These are phyloP conservation scores for Calonectria leucothoes DNA, from an alignment of 2,329 filamentous ascomycete genomes.

Conservation along the genomic window DNA sequence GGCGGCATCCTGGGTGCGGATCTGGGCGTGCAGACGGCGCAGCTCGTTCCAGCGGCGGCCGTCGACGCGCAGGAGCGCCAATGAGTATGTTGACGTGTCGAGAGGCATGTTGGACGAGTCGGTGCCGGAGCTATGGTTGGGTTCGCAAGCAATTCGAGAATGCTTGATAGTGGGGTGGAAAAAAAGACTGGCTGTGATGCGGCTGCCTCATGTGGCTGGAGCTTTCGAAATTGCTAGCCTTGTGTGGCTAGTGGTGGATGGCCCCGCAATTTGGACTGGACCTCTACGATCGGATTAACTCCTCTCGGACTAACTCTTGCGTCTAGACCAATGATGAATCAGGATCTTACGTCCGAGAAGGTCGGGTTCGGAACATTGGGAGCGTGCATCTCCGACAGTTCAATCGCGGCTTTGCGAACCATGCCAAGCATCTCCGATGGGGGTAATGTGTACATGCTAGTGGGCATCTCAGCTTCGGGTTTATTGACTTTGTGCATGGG, in stretches of 20 bases:
- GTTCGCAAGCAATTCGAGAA: constrained; percentile 1
- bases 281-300: constrained; percentile 29
- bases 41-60: constrained; percentile 97
- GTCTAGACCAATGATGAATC: not conserved
- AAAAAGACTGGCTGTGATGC: constrained; percentile 29
- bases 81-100: constrained; percentile 90
- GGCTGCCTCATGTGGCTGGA: constrained; percentile 39
- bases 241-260: constrained; percentile 6
- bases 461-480: not conserved
- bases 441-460: not conserved
- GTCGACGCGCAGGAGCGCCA: constrained; percentile 85
- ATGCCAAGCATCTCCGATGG: constrained; percentile 23
- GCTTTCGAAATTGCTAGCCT: not conserved
- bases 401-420: constrained; percentile 22
- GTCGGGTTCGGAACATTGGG: constrained; percentile 39
- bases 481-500: not conserved
- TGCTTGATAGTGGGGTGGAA: constrained; percentile 40
- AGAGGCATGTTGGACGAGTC: constrained; percentile 76
- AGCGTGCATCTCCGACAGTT: constrained; percentile 21
- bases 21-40: constrained; percentile 86
- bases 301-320: constrained; percentile 28
- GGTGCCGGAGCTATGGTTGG: constrained; percentile 1
- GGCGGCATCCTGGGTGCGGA: constrained; percentile 90
- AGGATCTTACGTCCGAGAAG: not conserved
- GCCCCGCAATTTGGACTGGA: not conserved